Evolutionary conservation across 768 basidiomycete species (phyloP).

Genomic region (Podaxis mareebaensis): DNA sequence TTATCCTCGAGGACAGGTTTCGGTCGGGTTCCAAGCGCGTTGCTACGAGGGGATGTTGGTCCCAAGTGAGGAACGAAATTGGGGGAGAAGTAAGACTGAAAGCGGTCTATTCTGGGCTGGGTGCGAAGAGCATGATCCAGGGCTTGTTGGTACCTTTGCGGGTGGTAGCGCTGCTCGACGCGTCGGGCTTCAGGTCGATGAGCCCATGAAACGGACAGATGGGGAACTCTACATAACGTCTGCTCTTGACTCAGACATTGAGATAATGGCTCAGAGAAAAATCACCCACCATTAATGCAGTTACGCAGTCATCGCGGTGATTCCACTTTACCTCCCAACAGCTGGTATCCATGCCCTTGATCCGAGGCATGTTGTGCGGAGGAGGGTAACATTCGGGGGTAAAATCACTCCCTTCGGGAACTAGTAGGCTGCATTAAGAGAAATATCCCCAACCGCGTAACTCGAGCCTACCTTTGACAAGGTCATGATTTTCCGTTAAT

Average conservation of each 20-base stretch:
- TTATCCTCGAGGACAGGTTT: neutral
- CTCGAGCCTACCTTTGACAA: conserved; percentile 7
- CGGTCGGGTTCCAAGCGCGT: neutral
- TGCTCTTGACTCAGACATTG: conserved; percentile 26
- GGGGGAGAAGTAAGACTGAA: conserved; percentile 1
- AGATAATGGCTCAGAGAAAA: neutral
- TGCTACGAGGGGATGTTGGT: neutral
- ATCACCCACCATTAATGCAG: conserved; percentile 62
- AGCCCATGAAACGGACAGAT: conserved; percentile 79
- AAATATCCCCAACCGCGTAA: neutral
- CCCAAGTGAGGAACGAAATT: neutral
- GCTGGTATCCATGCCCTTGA: conserved; percentile 52
- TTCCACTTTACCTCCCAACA: conserved; percentile 84
- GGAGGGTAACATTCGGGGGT: conserved; percentile 32
- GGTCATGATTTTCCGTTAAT: conserved; percentile 2
- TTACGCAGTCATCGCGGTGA: conserved; percentile 73
- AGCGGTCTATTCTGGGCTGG: conserved; percentile 1
- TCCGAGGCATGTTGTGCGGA: conserved; percentile 61
- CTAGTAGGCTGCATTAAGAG: neutral
- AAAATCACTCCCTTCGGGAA: neutral
- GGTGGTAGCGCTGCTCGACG: neutral
- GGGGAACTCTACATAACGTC: conserved; percentile 71
- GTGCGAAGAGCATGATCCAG: neutral
- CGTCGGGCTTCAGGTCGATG: conserved; percentile 45
- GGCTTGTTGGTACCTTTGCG: neutral